Evolutionary conservation across 108 stramenopile genomes (phyloP).

Genomic region (Cyclotella cryptica): DNA sequence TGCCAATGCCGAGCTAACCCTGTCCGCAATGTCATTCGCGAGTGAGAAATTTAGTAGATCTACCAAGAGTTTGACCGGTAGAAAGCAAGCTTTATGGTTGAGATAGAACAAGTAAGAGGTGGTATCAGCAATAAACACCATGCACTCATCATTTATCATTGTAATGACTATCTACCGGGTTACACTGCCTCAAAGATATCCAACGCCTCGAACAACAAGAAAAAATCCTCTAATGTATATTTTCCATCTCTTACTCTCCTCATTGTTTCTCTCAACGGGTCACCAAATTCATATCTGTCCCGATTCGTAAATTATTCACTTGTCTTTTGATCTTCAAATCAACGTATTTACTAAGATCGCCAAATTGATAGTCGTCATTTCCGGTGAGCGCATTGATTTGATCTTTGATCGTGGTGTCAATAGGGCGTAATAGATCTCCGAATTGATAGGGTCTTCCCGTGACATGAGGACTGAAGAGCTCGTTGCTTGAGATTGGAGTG

Average conservation of each 20-base stretch:
- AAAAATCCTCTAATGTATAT: slow-evolving; percentile 47
- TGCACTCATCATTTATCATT: too few relatives aligned
- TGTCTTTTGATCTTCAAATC: slow-evolving; percentile 31
- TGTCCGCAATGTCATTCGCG: slow-evolving; percentile 37
- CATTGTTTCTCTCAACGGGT: slow-evolving; percentile 41
- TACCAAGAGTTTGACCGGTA: slow-evolving; percentile 45
- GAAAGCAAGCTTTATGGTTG: slow-evolving; percentile 24
- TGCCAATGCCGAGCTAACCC: slow-evolving; percentile 33
- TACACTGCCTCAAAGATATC: slow-evolving; percentile 42
- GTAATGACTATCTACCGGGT: too few relatives aligned
- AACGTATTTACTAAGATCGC: slow-evolving; percentile 32
- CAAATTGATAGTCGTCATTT: slow-evolving; percentile 50
- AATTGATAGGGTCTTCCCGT: slow-evolving; percentile 53
- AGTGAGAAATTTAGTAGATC: slow-evolving; percentile 45
- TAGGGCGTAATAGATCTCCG: slow-evolving; percentile 44
- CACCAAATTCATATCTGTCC: slow-evolving; percentile 53
- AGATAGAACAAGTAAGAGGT: not conserved
- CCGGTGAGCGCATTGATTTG: slow-evolving; percentile 42
- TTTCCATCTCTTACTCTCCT: slow-evolving; percentile 39
- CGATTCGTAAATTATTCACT: slow-evolving; percentile 42
- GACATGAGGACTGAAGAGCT: not conserved
- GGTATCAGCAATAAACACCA: not conserved
- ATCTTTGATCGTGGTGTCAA: slow-evolving; percentile 42
- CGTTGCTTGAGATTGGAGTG: too few relatives aligned
- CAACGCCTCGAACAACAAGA: slow-evolving; percentile 47